phyloP scores from a whole-genome alignment of 495 filamentous ascomycete genomes.

The Bryoglossum gracile region DNA sequence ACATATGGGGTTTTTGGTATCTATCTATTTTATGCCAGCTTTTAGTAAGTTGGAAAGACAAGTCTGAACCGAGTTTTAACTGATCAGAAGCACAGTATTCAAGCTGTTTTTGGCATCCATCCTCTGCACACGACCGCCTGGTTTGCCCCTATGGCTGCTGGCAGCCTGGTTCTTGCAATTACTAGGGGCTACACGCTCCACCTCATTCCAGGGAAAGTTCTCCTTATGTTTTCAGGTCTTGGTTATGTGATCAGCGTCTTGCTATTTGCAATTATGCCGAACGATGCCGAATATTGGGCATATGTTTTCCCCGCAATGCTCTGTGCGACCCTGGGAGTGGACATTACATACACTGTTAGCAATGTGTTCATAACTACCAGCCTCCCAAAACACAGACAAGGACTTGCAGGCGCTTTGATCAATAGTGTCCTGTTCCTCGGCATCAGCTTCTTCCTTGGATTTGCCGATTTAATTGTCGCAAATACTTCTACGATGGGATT shows the following conservation, averaged over 20 bases:
- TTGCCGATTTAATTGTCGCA: constrained; percentile 51
- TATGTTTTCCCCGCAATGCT: constrained; percentile 77
- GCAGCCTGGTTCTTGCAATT: constrained; percentile 61
- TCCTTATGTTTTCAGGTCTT: constrained; percentile 59
- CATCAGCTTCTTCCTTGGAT: constrained; percentile 66
- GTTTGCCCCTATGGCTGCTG: constrained; percentile 65
- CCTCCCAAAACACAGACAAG: constrained; percentile 59
- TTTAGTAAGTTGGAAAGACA: neutral
- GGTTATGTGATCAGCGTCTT: constrained; percentile 54
- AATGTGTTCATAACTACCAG: constrained; percentile 77
- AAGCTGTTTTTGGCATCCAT: constrained; percentile 55
- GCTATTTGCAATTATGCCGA: constrained; percentile 63
- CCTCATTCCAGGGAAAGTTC: constrained; percentile 58
- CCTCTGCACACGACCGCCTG: constrained; percentile 67
- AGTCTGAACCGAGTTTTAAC: neutral
- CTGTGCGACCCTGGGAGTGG: constrained; percentile 69
- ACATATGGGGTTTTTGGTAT: neutral
- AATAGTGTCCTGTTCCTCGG: constrained; percentile 55
- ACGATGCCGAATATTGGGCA: constrained; percentile 49
- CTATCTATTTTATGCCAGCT: neutral
- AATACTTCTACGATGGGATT: constrained; percentile 24
- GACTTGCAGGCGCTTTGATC: constrained; percentile 60
- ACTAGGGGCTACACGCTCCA: constrained; percentile 70
- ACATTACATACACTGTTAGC: constrained; percentile 71
- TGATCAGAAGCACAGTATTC: neutral